These are phyloP conservation scores for Trypanosoma cruzi DNA, from an alignment of 208 protist species.

Conservation along the genomic window DNA sequence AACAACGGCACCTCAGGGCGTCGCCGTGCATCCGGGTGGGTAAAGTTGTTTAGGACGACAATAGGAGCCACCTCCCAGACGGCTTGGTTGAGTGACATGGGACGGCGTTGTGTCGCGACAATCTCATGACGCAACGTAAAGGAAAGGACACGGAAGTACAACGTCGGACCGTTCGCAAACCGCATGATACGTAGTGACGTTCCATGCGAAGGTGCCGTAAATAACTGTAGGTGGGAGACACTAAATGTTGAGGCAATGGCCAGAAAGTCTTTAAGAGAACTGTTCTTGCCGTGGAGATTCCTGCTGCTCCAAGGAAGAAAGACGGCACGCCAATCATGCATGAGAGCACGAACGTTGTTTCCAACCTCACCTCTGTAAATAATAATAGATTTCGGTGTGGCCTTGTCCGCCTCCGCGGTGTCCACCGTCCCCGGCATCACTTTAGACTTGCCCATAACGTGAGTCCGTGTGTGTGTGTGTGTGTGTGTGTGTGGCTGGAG, in stretches of 20 bases:
- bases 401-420: conserved; percentile 88
- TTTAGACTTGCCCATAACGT: conserved; percentile 32
- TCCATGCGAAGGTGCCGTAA: conserved; percentile 81
- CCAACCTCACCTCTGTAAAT: conserved; percentile 91
- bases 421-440: conserved; percentile 75
- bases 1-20: conserved; percentile 81
- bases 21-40: conserved; percentile 56
- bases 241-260: conserved; percentile 79
- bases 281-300: conserved; percentile 89
- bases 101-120: conserved; percentile 70
- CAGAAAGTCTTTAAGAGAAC: conserved; percentile 90
- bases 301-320: conserved; percentile 92
- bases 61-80: conserved; percentile 89
- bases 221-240: conserved; percentile 87
- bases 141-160: conserved; percentile 87
- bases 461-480: not conserved
- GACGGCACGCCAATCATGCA: conserved; percentile 92
- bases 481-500: no score
- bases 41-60: conserved; percentile 94
- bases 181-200: conserved; percentile 91
- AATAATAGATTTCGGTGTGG: conserved; percentile 90
- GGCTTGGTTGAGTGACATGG: conserved; percentile 46
- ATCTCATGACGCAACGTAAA: conserved; percentile 90
- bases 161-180: conserved; percentile 90
- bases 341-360: conserved; percentile 71